Conservation (phyloP, 2,329 filamentous ascomycete genomes). For the Fonsecaea erecta region DNA sequence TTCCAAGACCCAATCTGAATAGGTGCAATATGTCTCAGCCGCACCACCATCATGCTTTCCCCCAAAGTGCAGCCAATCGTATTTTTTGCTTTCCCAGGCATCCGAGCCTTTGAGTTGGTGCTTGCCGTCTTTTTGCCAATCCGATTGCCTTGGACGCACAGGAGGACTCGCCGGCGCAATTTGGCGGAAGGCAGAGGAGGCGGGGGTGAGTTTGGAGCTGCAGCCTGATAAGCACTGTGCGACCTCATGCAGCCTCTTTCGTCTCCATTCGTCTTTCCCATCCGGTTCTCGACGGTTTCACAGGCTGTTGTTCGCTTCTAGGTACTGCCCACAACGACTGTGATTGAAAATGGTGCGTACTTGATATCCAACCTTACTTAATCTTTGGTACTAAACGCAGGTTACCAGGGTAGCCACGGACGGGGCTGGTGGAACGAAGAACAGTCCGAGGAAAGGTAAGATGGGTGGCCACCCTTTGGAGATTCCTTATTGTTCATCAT, state of each 20-base stretch:
- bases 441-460: conserved; percentile 2
- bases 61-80: background rate
- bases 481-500: background rate
- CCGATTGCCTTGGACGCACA: background rate
- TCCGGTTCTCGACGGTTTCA: background rate
- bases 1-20: background rate
- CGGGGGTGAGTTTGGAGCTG: background rate
- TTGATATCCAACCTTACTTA: background rate
- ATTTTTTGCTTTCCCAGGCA: background rate
- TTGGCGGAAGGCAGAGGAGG: background rate
- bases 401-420: conserved; percentile 2
- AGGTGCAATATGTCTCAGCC: background rate
- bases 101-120: background rate
- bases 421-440: conserved; percentile 13
- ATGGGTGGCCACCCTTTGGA: background rate
- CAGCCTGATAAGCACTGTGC: background rate
- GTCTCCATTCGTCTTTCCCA: background rate
- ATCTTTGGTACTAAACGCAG: background rate
- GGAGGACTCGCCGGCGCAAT: background rate
- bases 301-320: background rate
- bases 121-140: background rate
- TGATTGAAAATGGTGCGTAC: background rate
- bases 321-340: background rate
- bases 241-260: background rate
- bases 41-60: background rate